phyloP scores from a whole-genome alignment of 139 green algal species.

The Asterochloris erici region DNA sequence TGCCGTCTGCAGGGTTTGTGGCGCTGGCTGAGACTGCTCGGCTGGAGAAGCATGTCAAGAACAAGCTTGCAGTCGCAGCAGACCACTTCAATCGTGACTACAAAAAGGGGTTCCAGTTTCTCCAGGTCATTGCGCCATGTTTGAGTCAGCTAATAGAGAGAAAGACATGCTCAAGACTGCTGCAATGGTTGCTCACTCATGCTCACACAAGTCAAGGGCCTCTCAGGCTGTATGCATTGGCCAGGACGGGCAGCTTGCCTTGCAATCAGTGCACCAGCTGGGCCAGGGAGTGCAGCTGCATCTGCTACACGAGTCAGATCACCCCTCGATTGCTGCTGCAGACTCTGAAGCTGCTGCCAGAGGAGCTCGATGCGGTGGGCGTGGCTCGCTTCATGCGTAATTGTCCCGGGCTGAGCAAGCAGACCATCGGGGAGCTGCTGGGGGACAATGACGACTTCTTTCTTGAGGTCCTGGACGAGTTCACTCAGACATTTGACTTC shows the following conservation, averaged over 20 bases:
- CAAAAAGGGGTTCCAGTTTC: constrained; percentile 92
- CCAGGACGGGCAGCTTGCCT: too few species aligned
- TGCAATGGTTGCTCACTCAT: too few species aligned
- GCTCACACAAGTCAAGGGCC: too few species aligned
- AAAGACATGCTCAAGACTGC: too few species aligned
- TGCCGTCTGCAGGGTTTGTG: not conserved
- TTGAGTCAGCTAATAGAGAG: not conserved
- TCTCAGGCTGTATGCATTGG: too few species aligned
- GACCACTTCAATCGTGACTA: constrained; percentile 97
- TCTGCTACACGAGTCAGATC: not conserved
- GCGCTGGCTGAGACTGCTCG: constrained; percentile 8
- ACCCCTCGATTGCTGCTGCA: constrained; percentile 30
- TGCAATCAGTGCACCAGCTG: too few species aligned
- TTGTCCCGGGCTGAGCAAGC: constrained; percentile 87
- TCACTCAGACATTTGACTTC: constrained; percentile 75
- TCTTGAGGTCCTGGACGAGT: constrained; percentile 62
- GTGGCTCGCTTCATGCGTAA: constrained; percentile 82
- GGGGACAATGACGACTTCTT: constrained; percentile 89
- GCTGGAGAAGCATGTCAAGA: constrained; percentile 73
- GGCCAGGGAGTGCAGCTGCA: too few species aligned
- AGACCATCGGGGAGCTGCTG: constrained; percentile 86
- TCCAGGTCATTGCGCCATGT: constrained; percentile 62
- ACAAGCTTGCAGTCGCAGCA: constrained; percentile 66
- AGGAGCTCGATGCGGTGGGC: constrained; percentile 36
- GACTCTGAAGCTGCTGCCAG: constrained; percentile 72